Conservation (phyloP, 2,329 filamentous ascomycete genomes). For the Arthroderma sp. region DNA sequence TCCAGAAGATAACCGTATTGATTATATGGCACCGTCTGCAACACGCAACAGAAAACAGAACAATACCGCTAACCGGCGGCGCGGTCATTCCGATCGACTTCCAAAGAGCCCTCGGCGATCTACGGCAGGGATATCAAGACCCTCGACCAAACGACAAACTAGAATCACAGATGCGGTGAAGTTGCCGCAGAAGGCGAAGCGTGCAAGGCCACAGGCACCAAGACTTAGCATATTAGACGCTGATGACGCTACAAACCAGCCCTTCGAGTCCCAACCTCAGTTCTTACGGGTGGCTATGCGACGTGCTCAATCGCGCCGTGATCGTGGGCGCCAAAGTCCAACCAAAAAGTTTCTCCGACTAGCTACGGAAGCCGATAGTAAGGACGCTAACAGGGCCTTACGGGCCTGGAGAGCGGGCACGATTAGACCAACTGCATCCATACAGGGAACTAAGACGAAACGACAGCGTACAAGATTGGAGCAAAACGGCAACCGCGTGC, state of each 20-base stretch:
- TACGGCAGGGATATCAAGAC: conserved; percentile 10
- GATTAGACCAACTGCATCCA: conserved; percentile 14
- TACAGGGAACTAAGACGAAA: too few species aligned
- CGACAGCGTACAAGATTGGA: too few species aligned
- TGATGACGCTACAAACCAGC: conserved; percentile 20
- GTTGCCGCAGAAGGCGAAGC: conserved; percentile 13
- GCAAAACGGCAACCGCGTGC: too few species aligned
- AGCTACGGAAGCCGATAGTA: conserved; percentile 39
- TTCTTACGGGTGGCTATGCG: conserved; percentile 46
- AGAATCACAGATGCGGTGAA: conserved; percentile 23
- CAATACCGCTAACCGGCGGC: conserved; percentile 4
- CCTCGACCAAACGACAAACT: conserved; percentile 21
- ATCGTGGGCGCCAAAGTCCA: conserved; percentile 40
- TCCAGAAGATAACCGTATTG: conserved; percentile 29
- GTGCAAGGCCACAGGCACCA: conserved; percentile 14
- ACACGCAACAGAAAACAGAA: conserved; percentile 16
- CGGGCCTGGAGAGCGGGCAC: conserved; percentile 39
- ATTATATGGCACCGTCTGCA: conserved; percentile 26
- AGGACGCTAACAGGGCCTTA: conserved; percentile 39
- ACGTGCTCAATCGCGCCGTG: conserved; percentile 33
- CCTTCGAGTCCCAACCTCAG: conserved; percentile 29
- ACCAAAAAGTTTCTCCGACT: conserved; percentile 40
- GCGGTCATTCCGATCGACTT: conserved; percentile 4
- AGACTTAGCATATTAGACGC: conserved; percentile 40
- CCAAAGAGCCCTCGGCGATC: background rate